A percentile compares a stretch with the other conserved stretches of the same genome.
Conservation (phyloP, 129 eudicot species). For the Sambucus nigra region DNA sequence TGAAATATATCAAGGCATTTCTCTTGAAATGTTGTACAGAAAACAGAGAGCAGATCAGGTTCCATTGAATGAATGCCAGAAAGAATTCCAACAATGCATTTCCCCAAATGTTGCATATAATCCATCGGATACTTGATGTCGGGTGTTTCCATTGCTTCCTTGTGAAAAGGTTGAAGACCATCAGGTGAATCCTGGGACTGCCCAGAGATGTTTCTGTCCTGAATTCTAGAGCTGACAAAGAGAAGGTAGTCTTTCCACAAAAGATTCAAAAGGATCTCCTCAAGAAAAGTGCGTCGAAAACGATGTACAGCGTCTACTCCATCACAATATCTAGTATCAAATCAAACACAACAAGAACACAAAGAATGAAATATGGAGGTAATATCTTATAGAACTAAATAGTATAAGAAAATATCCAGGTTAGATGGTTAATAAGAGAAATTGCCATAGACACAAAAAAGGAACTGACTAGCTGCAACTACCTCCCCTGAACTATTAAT, state of each 20-base stretch:
- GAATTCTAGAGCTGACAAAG: slow-evolving; percentile 19
- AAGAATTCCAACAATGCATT: slow-evolving; percentile 66
- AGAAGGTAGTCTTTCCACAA: slow-evolving; percentile 60
- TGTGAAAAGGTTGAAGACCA: slow-evolving; percentile 15
- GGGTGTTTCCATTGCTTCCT: slow-evolving; percentile 24
- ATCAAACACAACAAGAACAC: slow-evolving; percentile 8
- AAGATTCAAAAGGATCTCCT: slow-evolving; percentile 57
- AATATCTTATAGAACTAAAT: too few relatives aligned
- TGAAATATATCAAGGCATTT: slow-evolving; percentile 50
- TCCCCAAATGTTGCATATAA: slow-evolving; percentile 51
- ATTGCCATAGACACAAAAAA: too few relatives aligned
- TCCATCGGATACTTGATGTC: slow-evolving; percentile 28
- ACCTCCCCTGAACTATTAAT: too few relatives aligned
- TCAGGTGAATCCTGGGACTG: slow-evolving; percentile 14
- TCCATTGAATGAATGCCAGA: slow-evolving; percentile 45
- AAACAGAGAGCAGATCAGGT: slow-evolving; percentile 33
- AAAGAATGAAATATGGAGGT: slow-evolving; percentile 1
- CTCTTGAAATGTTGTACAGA: slow-evolving; percentile 52
- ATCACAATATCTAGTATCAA: slow-evolving; percentile 44
- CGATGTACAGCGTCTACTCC: slow-evolving; percentile 37
- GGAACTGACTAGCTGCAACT: too few relatives aligned
- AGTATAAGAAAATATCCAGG: too few relatives aligned
- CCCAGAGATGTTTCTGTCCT: slow-evolving; percentile 15
- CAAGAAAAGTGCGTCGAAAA: slow-evolving; percentile 40
- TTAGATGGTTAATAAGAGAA: too few relatives aligned